phyloP scores from a whole-genome alignment of 768 basidiomycete species.

The Trametes sanguinea region DNA sequence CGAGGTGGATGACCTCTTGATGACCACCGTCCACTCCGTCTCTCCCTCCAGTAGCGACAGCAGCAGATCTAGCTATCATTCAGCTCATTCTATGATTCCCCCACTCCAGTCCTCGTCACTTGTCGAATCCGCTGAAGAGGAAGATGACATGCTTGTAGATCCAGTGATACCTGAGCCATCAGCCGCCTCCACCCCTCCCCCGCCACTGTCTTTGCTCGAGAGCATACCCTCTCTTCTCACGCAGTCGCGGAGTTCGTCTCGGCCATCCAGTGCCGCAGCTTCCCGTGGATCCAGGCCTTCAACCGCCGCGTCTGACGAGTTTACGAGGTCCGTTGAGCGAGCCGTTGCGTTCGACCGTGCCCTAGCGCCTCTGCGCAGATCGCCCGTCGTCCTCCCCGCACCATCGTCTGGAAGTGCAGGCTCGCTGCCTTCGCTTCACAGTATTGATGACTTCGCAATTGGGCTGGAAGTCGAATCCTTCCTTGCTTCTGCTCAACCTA shows the following conservation, averaged over 20 bases:
- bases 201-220: background rate
- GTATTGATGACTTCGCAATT: background rate
- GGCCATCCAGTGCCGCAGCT: background rate
- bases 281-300: background rate
- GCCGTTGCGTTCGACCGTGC: constrained; percentile 17
- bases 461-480: too few relatives aligned
- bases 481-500: too few relatives aligned
- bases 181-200: background rate
- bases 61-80: constrained; percentile 20
- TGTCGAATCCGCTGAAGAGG: background rate
- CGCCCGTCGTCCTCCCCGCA: constrained; percentile 3
- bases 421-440: background rate
- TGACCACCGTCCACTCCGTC: constrained; percentile 1
- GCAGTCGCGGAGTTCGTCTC: background rate
- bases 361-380: constrained; percentile 15
- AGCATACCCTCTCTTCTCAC: background rate
- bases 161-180: background rate
- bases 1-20: constrained; percentile 11
- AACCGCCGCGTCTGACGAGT: background rate
- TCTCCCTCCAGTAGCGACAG: constrained; percentile 14
- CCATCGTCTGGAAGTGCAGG: background rate
- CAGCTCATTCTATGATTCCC: constrained; percentile 14
- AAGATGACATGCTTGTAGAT: constrained; percentile 9
- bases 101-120: background rate
- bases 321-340: constrained; percentile 10